Evolutionary conservation across 345 rosid genomes (phyloP).

Genomic region (Arabis hirsuta): DNA sequence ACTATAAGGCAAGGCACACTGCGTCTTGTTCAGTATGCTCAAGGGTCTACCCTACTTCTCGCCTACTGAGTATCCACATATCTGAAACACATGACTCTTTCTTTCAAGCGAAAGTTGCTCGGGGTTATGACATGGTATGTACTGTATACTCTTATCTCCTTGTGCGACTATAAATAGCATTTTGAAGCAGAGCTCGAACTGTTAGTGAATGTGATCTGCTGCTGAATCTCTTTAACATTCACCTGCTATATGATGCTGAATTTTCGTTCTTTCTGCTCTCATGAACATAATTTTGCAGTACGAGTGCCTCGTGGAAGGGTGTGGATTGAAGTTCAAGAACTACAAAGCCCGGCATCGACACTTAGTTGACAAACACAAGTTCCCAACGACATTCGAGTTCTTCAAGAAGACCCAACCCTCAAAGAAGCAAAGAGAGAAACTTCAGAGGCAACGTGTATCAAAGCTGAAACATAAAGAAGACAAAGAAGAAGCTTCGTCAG

Average conservation of each 20-base stretch:
- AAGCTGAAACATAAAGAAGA: conserved; percentile 30
- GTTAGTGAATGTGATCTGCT: neutral
- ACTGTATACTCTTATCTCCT: conserved; percentile 8
- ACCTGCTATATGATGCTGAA: conserved; percentile 21
- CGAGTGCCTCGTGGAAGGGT: conserved; percentile 94
- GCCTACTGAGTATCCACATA: conserved; percentile 77
- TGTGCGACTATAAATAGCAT: neutral
- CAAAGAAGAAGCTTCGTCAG: conserved; percentile 44
- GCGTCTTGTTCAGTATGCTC: conserved; percentile 96
- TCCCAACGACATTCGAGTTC: conserved; percentile 84
- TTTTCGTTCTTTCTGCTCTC: conserved; percentile 20
- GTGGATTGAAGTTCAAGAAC: conserved; percentile 76
- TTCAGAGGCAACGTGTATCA: conserved; percentile 41
- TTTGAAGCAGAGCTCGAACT: conserved; percentile 20
- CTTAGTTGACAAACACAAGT: conserved; percentile 86
- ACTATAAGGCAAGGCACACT: conserved; percentile 77
- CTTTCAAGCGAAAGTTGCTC: conserved; percentile 94
- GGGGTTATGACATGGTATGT: conserved; percentile 80
- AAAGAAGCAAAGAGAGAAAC: conserved; percentile 79
- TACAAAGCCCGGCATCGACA: conserved; percentile 83
- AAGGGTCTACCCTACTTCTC: conserved; percentile 84
- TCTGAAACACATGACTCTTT: conserved; percentile 96
- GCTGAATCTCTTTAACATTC: conserved; percentile 5
- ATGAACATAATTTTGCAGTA: conserved; percentile 52
- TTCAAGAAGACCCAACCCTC: conserved; percentile 73